phyloP scores from a whole-genome alignment of 2,329 filamentous ascomycete genomes.

The Ophiostoma angusticollis region DNA sequence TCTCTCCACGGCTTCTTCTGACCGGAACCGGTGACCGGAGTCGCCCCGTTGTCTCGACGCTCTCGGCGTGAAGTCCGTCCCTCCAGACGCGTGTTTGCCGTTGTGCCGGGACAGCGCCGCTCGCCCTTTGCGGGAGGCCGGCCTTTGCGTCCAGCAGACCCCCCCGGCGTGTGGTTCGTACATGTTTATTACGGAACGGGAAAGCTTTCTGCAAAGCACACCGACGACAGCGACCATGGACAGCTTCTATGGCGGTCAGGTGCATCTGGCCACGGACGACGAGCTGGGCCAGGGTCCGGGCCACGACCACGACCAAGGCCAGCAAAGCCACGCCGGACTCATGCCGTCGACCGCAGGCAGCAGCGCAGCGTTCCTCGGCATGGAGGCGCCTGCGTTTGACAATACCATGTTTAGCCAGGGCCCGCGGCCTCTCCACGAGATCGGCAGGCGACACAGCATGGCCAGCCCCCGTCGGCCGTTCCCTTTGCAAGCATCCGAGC shows the following conservation, averaged over 20 bases:
- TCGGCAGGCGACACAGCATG: constrained; percentile 1
- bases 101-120: no score
- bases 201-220: no score
- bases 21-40: no score
- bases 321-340: not conserved
- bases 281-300: constrained; percentile 3
- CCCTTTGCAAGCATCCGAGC: not conserved
- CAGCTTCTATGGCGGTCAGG: constrained; percentile 5
- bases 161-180: no score
- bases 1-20: no score
- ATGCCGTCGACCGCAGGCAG: not conserved
- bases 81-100: no score
- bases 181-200: no score
- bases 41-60: no score
- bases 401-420: not conserved
- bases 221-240: constrained; percentile 7
- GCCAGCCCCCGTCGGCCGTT: not conserved
- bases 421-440: not conserved
- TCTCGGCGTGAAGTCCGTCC: no score
- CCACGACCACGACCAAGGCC: constrained; percentile 3
- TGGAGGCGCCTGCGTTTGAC: not conserved
- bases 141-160: no score
- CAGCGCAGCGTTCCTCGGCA: not conserved
- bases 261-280: constrained; percentile 3
- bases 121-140: no score